These are phyloP conservation scores for Nakazawaea ishiwadae DNA, from an alignment of 805 yeast genomes.

Conservation along the genomic window DNA sequence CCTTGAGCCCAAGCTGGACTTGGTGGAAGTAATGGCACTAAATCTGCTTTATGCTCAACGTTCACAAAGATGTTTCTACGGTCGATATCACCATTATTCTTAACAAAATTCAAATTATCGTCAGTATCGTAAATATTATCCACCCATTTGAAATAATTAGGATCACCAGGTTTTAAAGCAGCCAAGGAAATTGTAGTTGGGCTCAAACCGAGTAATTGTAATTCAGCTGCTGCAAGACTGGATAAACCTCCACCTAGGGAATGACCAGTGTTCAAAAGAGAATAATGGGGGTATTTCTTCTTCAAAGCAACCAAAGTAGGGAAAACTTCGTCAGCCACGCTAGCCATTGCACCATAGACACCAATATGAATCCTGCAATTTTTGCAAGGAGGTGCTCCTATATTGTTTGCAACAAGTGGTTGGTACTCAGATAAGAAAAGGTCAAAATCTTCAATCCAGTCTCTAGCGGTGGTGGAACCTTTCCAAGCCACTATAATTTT, in stretches of 20 bases:
- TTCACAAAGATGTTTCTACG: constrained; percentile 41
- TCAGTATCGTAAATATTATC: constrained; percentile 42
- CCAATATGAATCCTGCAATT: constrained; percentile 52
- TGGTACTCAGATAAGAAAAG: constrained; percentile 40
- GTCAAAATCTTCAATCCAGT: constrained; percentile 58
- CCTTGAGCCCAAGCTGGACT: constrained; percentile 36
- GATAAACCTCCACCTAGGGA: constrained; percentile 69
- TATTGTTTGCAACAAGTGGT: constrained; percentile 28
- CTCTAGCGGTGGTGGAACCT: constrained; percentile 61
- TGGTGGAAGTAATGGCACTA: constrained; percentile 60
- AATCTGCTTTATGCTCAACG: constrained; percentile 51
- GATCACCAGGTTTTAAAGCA: constrained; percentile 62
- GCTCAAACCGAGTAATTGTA: constrained; percentile 45
- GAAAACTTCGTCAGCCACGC: constrained; percentile 34
- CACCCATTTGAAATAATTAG: constrained; percentile 43
- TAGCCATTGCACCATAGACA: constrained; percentile 42
- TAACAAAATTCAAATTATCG: constrained; percentile 19
- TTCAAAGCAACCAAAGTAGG: constrained; percentile 30
- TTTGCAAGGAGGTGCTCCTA: not conserved
- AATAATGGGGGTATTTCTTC: constrained; percentile 39
- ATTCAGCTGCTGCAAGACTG: constrained; percentile 56
- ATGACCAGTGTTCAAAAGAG: constrained; percentile 60
- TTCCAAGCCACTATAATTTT: constrained; percentile 50
- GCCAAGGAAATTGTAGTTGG: constrained; percentile 59
- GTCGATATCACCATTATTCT: constrained; percentile 21